phyloP scores from a whole-genome alignment of 1,284 basidiomycete species.

The Ceratobasidium sp. region DNA sequence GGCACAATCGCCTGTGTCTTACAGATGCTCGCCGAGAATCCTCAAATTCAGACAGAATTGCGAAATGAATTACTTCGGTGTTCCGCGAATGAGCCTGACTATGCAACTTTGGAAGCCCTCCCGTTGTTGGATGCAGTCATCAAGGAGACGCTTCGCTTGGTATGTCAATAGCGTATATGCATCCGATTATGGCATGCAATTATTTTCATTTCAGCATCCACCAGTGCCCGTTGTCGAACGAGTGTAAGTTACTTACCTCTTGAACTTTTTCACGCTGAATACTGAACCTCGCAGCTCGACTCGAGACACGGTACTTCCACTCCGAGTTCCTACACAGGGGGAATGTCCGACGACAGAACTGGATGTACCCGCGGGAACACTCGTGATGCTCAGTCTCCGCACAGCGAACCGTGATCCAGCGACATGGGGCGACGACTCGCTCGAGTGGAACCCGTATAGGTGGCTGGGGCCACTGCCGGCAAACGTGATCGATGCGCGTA shows the following conservation, averaged over 20 bases:
- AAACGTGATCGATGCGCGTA: conserved; percentile 23
- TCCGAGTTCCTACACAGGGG: background rate
- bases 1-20: conserved; percentile 35
- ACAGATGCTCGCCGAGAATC: conserved; percentile 38
- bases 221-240: conserved; percentile 37
- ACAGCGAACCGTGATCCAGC: conserved; percentile 44
- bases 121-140: conserved; percentile 33
- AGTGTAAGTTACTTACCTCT: conserved; percentile 10
- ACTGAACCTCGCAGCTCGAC: background rate
- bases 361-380: conserved; percentile 35
- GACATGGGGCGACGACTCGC: conserved; percentile 47
- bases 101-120: conserved; percentile 21
- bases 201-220: conserved; percentile 21
- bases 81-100: conserved; percentile 8
- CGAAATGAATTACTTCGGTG: conserved; percentile 21
- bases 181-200: background rate
- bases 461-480: conserved; percentile 46
- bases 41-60: conserved; percentile 6
- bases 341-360: background rate
- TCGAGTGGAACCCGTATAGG: conserved; percentile 46
- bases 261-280: background rate
- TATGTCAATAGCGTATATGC: background rate
- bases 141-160: conserved; percentile 34
- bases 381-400: conserved; percentile 40
- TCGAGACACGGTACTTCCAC: conserved; percentile 30